Evolutionary conservation across 352 stramenopile species (phyloP), one percentile per base, ranked within the genome.

Genomic region (Aphanomyces cochlioides): DNA sequence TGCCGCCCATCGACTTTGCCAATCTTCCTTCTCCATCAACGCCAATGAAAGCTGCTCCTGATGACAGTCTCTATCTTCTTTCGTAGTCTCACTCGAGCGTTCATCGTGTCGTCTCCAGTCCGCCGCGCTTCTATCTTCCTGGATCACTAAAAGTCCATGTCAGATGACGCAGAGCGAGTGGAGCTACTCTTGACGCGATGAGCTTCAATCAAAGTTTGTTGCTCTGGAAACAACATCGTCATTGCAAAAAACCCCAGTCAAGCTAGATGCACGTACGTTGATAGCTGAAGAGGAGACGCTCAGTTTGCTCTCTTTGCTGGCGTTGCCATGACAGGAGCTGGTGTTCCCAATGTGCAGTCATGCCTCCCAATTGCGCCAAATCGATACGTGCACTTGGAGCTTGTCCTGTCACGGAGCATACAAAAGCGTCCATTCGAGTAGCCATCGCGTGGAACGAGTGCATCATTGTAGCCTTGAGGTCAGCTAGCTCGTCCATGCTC

Each of bases 351-450:
- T 15, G 15, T 41, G 54, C 19, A 28, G 43, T 37, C 6, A 61
- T 40, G 10, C 43, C 19, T 28, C 3, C 54, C 19, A 61, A 12
- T 3, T 7, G n/a, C 19, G 2, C 19, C 1, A 61, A n/a, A 37
- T 61, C 54, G 36, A n/a, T 7, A 37, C 37, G 19, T 61, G 5
- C 28, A 39, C 54, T 28, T 37, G 6, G 21, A 58, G 54, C 6
- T n/a, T 61, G 34, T 7, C 54, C 54, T 61, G 28, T 61, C 54
- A 37, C 37, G 17, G 21, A 61, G n/a, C 54, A 6, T 37, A 61
- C 54, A 37, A 61, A 61, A n/a, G 54, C 21, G 28, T 61, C 54
- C 28, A 61, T 41, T 28, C 21, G 54, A 17, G 7, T 13, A 6
- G 10, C 19, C 15, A 37, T 37, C 8, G 19, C 15, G 7, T 36